phyloP scores from a whole-genome alignment of 371 early-diverging fungal genomes.

The Agmasoma carcini region DNA sequence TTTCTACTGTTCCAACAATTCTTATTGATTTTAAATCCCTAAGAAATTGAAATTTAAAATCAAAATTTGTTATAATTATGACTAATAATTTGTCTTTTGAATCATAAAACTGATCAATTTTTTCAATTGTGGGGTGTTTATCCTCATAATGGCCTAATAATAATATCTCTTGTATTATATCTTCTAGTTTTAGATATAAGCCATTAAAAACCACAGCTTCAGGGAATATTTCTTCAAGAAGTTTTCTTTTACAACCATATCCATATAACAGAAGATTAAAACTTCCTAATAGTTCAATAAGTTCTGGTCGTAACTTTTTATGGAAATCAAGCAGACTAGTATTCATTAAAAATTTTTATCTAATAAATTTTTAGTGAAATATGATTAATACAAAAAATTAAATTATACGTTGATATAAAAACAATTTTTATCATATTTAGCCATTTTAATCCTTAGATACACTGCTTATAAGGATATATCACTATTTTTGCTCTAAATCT shows the following conservation, averaged over 20 bases:
- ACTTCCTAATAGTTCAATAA: slow-evolving; percentile 15
- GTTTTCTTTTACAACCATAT: slow-evolving; percentile 43
- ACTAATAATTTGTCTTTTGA: slow-evolving; percentile 9
- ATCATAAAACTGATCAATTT: slow-evolving; percentile 18
- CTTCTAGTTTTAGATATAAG: slow-evolving; percentile 1
- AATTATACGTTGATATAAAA: no score
- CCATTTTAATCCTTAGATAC: no score
- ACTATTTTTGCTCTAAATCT: no score
- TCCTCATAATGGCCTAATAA: background rate
- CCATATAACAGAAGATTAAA: slow-evolving; percentile 51
- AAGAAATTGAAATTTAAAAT: slow-evolving; percentile 13
- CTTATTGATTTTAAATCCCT: slow-evolving; percentile 11
- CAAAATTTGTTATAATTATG: slow-evolving; percentile 37
- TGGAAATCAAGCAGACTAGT: slow-evolving; percentile 31
- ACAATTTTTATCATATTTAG: no score
- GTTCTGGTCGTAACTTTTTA: slow-evolving; percentile 29
- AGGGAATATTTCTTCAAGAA: slow-evolving; percentile 44
- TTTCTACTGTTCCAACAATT: slow-evolving; percentile 46
- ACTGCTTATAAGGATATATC: no score
- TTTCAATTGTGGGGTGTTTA: slow-evolving; percentile 9
- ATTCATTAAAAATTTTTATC: slow-evolving; percentile 7
- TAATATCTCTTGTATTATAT: slow-evolving; percentile 9
- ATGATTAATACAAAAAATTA: no score
- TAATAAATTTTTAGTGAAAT: no score
- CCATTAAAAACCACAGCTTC: slow-evolving; percentile 29